phyloP scores from a whole-genome alignment of 129 eudicot genomes.

The Daucus carota region DH1_v3.0 NC_030381.2:50146001-50146500 shows the following conservation, averaged over 20 bases:
- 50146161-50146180: not conserved
- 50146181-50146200: conserved; percentile 42
- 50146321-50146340: conserved; percentile 69
- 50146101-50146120: not conserved
- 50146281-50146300: conserved; percentile 67
- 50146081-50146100: not conserved
- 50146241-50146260: conserved; percentile 79
- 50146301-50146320: conserved; percentile 71
- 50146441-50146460: conserved; percentile 26
- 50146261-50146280: conserved; percentile 79
- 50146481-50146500: not conserved
- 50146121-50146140: not conserved
- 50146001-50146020: conserved; percentile 31
- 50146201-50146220: conserved; percentile 79
- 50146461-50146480: not conserved
- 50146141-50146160: not conserved
- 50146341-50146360: conserved; percentile 84
- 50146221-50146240: conserved; percentile 88
- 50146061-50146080: conserved; percentile 4
- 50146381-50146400: conserved; percentile 90
- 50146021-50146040: conserved; percentile 65
- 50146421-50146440: conserved; percentile 31
- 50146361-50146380: conserved; percentile 87
- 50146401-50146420: conserved; percentile 80
- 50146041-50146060: conserved; percentile 9